These are phyloP conservation scores for Typha latifolia DNA, from an alignment of 176 grass and related monocot species.

Conservation along the genomic window DNA sequence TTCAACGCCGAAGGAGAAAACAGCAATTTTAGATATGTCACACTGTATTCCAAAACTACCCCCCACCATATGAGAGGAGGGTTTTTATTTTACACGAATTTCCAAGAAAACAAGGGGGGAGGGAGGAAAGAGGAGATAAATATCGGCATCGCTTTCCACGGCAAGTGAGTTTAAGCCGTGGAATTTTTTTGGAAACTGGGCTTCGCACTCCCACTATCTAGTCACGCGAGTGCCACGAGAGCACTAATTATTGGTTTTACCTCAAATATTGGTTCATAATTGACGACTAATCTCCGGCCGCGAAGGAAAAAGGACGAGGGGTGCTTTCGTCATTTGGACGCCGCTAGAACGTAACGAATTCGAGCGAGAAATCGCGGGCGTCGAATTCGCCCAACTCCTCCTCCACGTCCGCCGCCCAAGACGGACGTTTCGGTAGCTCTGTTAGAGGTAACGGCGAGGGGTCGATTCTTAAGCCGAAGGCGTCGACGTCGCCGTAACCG, in stretches of 20 bases:
- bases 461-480: background rate
- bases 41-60: background rate
- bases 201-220: background rate
- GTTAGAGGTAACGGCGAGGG: background rate
- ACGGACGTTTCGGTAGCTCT: constrained; percentile 16
- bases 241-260: background rate
- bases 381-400: constrained; percentile 35
- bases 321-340: background rate
- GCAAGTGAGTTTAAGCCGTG: too few species aligned
- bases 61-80: background rate
- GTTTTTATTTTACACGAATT: background rate
- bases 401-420: constrained; percentile 34
- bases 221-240: background rate
- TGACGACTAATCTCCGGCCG: background rate
- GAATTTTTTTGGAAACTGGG: too few species aligned
- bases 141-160: background rate
- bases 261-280: background rate
- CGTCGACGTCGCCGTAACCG: constrained; percentile 10
- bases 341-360: background rate
- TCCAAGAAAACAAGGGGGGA: background rate
- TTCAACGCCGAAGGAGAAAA: background rate
- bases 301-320: background rate
- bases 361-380: constrained; percentile 6
- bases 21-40: background rate
- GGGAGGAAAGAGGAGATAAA: background rate